Evolutionary conservation across 2,329 filamentous ascomycete genomes (phyloP).

Genomic region (Chaetothyriales sp.): DNA sequence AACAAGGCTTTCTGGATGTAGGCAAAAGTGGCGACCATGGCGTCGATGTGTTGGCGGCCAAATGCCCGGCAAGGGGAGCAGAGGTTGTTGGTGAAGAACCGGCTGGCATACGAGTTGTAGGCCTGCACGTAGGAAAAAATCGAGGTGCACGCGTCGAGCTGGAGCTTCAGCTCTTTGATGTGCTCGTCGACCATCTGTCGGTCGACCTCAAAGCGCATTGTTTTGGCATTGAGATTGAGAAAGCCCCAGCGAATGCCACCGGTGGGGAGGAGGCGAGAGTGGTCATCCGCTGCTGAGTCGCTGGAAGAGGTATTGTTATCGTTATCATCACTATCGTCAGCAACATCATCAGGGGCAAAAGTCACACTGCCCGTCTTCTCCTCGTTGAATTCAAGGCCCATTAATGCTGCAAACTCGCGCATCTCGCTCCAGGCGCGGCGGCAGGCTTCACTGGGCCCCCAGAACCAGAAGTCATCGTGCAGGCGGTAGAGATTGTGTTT

Average conservation of each 20-base stretch:
- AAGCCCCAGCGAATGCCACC: constrained; percentile 47
- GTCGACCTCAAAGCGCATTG: constrained; percentile 45
- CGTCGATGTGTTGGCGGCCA: constrained; percentile 40
- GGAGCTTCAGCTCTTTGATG: constrained; percentile 42
- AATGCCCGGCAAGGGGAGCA: constrained; percentile 41
- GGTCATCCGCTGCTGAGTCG: constrained; percentile 3
- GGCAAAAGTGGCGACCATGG: constrained; percentile 37
- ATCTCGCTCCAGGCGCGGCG: constrained; percentile 46
- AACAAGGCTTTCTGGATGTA: constrained; percentile 40
- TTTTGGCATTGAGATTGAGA: constrained; percentile 37
- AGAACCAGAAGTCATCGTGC: constrained; percentile 54
- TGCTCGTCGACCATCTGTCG: constrained; percentile 44
- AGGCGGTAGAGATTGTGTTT: constrained; percentile 38
- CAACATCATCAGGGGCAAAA: constrained; percentile 20
- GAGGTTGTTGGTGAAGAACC: constrained; percentile 45
- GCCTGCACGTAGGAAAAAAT: constrained; percentile 45
- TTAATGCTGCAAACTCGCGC: constrained; percentile 37
- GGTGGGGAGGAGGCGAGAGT: constrained; percentile 32
- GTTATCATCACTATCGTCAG: neutral
- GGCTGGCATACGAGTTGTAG: constrained; percentile 43
- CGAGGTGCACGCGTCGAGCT: constrained; percentile 41
- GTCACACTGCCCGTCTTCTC: constrained; percentile 41
- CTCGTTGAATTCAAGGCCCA: constrained; percentile 43
- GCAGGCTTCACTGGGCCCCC: constrained; percentile 40
- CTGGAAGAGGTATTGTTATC: constrained; percentile 1